Evolutionary conservation across 225 moss, liverwort and hornwort species (phyloP).

Genomic region (Takakia lepidozioides): DNA sequence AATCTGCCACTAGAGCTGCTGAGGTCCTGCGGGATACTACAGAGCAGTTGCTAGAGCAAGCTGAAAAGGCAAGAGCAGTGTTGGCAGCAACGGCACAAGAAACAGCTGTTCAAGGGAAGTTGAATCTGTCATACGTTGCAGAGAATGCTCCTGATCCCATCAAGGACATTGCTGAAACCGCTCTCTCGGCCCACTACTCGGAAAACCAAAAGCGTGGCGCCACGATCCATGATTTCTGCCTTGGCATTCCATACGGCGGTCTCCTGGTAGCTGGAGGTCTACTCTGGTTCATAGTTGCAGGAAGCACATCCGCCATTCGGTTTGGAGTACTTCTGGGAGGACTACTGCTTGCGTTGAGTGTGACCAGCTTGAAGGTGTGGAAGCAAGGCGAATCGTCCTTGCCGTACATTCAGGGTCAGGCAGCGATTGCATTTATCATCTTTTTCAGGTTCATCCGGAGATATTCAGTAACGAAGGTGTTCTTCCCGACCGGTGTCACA

Average conservation of each 20-base stretch:
- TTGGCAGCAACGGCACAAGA: conserved; percentile 67
- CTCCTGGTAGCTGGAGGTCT: conserved; percentile 62
- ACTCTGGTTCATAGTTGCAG: conserved; percentile 75
- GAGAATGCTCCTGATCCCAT: conserved; percentile 89
- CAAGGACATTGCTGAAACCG: conserved; percentile 80
- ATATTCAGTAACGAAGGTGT: conserved; percentile 34
- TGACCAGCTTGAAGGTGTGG: conserved; percentile 86
- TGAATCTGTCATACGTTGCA: conserved; percentile 65
- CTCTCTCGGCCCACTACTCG: conserved; percentile 73
- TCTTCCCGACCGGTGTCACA: conserved; percentile 42
- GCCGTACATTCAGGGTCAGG: conserved; percentile 74
- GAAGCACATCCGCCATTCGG: conserved; percentile 71
- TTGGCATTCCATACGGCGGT: conserved; percentile 84
- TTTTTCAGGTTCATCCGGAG: conserved; percentile 53
- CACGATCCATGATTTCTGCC: conserved; percentile 95
- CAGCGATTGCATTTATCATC: conserved; percentile 66
- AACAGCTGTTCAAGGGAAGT: conserved; percentile 70
- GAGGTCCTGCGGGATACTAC: conserved; percentile 81
- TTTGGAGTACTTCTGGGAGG: conserved; percentile 93
- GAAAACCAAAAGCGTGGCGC: conserved; percentile 50
- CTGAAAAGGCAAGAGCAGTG: conserved; percentile 61
- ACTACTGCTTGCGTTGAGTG: conserved; percentile 67
- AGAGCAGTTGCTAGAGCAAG: conserved; percentile 73
- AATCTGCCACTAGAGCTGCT: conserved; percentile 39
- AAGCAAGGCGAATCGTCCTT: conserved; percentile 73